A percentile compares a stretch with the other conserved stretches of the same genome.
Evolutionary conservation across 2,329 filamentous ascomycete genomes (phyloP).

Genomic region (Pyrenophora seminiperda): DNA sequence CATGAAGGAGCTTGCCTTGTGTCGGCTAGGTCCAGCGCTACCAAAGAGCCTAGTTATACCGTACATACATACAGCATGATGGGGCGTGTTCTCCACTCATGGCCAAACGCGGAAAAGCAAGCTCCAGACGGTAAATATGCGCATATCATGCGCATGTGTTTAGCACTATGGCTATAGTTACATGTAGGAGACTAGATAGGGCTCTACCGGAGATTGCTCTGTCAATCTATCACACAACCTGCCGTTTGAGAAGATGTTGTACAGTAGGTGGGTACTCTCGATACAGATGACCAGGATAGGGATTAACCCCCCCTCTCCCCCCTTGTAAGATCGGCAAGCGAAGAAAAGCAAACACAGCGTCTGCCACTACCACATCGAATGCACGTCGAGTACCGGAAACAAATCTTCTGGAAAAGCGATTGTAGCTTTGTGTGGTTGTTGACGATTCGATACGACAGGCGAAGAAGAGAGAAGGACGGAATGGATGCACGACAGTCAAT

Average conservation of each 20-base stretch:
- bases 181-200: slow-evolving; percentile 8
- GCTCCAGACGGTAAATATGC: background rate
- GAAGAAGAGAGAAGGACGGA: background rate
- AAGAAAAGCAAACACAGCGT: slow-evolving; percentile 8
- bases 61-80: slow-evolving; percentile 4
- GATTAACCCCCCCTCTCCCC: slow-evolving; percentile 1
- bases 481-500: slow-evolving; percentile 1
- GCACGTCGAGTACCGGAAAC: background rate
- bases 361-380: slow-evolving; percentile 1
- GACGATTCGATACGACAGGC: background rate
- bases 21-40: background rate
- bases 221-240: background rate
- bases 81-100: background rate
- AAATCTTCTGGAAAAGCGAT: slow-evolving; percentile 3
- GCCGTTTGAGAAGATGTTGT: slow-evolving; percentile 1
- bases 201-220: slow-evolving; percentile 11
- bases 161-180: background rate
- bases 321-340: slow-evolving; percentile 8
- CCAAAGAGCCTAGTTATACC: background rate
- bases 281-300: slow-evolving; percentile 4
- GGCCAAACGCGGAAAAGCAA: slow-evolving; percentile 7
- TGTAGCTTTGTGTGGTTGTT: slow-evolving; percentile 2
- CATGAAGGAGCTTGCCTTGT: background rate
- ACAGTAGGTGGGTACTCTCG: slow-evolving; percentile 2
- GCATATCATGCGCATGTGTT: background rate